These are phyloP conservation scores for Lathyrus oleraceus DNA, from an alignment of 306 rosid species.

Conservation along the genomic window DNA sequence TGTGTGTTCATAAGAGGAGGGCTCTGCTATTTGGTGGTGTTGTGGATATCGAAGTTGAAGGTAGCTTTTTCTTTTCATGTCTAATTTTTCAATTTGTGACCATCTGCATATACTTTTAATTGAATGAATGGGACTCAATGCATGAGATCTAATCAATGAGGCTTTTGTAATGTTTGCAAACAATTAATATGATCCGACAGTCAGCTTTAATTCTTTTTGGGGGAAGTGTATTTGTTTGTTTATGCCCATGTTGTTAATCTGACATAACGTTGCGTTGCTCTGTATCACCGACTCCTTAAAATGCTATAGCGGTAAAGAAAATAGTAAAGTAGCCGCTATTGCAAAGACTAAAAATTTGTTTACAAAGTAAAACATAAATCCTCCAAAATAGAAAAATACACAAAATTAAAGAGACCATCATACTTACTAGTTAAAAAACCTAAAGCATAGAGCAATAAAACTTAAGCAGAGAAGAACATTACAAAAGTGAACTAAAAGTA, in stretches of 20 bases:
- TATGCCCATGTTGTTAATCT: slow-evolving; percentile 1
- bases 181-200: slow-evolving; percentile 10
- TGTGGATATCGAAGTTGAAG: slow-evolving; percentile 94
- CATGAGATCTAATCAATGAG: slow-evolving; percentile 1
- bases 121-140: slow-evolving; percentile 3
- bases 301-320: no score
- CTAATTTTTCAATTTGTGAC: slow-evolving; percentile 3
- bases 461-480: no score
- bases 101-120: neutral
- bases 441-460: no score
- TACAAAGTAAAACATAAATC: no score
- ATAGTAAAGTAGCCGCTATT: no score
- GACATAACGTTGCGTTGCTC: no score
- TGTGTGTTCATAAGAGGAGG: slow-evolving; percentile 92
- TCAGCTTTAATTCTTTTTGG: slow-evolving; percentile 22
- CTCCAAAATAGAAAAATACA: no score
- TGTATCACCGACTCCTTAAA: no score
- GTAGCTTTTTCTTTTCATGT: slow-evolving; percentile 43
- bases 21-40: slow-evolving; percentile 94
- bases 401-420: no score
- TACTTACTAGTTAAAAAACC: no score
- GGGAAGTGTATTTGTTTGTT: neutral
- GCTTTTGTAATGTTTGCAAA: slow-evolving; percentile 13
- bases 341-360: no score
- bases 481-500: no score